Evolutionary conservation across 2,329 filamentous ascomycete species (phyloP).

Genomic region (Aspergillus sp.): DNA sequence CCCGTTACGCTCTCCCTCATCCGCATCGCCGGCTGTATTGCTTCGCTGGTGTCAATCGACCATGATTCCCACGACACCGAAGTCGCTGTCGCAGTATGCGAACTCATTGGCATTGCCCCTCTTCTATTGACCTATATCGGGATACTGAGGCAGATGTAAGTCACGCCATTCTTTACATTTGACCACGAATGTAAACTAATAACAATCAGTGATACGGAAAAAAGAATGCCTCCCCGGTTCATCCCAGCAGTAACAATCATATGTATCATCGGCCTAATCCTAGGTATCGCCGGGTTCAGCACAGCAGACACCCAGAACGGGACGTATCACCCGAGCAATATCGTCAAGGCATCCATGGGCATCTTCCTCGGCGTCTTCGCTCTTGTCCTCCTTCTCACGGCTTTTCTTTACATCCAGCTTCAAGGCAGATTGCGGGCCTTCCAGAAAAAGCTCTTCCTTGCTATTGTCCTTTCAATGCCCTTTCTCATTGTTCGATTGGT

Average conservation of each 20-base stretch:
- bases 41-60: conserved; percentile 23
- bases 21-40: conserved; percentile 28
- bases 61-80: conserved; percentile 18
- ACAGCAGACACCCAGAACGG: neutral
- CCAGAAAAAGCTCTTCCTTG: conserved; percentile 30
- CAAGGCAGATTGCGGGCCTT: conserved; percentile 8
- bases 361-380: conserved; percentile 25
- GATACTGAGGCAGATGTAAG: conserved; percentile 28
- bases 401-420: conserved; percentile 16
- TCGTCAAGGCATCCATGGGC: conserved; percentile 25
- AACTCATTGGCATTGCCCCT: conserved; percentile 30
- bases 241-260: conserved; percentile 13
- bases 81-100: conserved; percentile 26
- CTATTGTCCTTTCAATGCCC: conserved; percentile 24
- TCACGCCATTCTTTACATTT: neutral
- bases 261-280: conserved; percentile 23
- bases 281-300: conserved; percentile 25
- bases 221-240: conserved; percentile 17
- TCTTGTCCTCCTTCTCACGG: conserved; percentile 14
- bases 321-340: conserved; percentile 3
- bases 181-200: neutral
- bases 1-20: conserved; percentile 29
- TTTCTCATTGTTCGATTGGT: conserved; percentile 29
- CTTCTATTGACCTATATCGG: conserved; percentile 28
- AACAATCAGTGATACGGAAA: conserved; percentile 7